Base-by-base conservation (phyloP, 495 filamentous ascomycete species). In the Xylaria bambusicola region DNA sequence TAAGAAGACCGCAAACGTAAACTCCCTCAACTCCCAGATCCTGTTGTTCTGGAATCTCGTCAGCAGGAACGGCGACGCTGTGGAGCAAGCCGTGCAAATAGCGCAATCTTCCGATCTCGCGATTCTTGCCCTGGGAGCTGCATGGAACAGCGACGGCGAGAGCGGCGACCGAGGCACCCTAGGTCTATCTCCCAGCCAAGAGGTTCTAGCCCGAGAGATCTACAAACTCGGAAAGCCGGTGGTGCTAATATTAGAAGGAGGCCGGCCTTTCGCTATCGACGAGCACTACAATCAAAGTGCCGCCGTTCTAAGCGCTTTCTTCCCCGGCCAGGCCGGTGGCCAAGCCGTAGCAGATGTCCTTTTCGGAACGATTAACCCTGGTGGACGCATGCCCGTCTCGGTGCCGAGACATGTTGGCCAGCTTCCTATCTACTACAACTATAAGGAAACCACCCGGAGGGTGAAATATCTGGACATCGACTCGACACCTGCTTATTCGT, bases 11-110 rank as follows among this genome's bases (percentile, higher is more conserved):
- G 74, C 66, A 45, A 78, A 78, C 44, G 58, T 70, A 5, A 70
- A 73, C 35, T 77, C 75, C 0, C 63, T 80, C 23, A 80, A 78
- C 48, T 71, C 77, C 0, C 71, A 77, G 52, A 64, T 80, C 6
- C 50, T 76, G 12, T 50, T 80, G 0, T 80, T 78, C 45, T 80
- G 75, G 76, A 78, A 78, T 61, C 66, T 81, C 17, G 73, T 80
- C 18, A 67, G 69, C 48, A 64, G 61, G 12, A 60, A 64, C 10
- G 66, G 75, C 9, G 62, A 71, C n/a, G 59, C 73, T 1, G 55
- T 71, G 15, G 61, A 70, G 35, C 66, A 75, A 53, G 74, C 74
- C 12, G 66, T 75, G 17, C 46, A 66, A 1, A 27, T 73, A 20
- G 75, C 76, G 18, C 62, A 55, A 12, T 64, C 67, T 6, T 66